Conservation (phyloP, 106 monocot species). For the Platanthera guangdongensis region DNA sequence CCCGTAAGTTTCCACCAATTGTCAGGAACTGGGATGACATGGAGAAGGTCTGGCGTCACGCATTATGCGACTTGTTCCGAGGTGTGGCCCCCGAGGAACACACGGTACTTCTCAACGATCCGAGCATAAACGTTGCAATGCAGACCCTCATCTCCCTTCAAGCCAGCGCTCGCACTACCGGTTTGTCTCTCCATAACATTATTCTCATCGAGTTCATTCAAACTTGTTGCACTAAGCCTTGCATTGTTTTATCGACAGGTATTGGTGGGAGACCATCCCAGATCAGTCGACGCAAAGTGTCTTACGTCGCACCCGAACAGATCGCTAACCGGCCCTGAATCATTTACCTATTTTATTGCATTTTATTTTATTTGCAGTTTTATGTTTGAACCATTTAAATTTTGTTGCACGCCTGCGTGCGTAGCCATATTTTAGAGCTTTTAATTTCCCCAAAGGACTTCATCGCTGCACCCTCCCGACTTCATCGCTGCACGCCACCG, state of each 20-base stretch:
- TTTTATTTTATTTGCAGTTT: too few species aligned
- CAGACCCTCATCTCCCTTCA: constrained; percentile 7
- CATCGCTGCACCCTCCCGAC: too few species aligned
- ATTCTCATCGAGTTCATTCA: neutral
- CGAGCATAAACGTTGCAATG: too few species aligned
- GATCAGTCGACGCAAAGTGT: too few species aligned
- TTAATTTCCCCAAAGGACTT: too few species aligned
- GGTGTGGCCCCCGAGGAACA: constrained; percentile 29
- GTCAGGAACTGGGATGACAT: constrained; percentile 38
- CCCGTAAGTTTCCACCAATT: constrained; percentile 26
- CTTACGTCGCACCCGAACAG: too few species aligned
- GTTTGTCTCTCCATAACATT: constrained; percentile 7
- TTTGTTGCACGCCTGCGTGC: too few species aligned
- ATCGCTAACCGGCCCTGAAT: too few species aligned
- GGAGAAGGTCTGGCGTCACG: constrained; percentile 9
- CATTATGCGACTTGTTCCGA: constrained; percentile 25
- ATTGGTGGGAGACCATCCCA: constrained; percentile 6
- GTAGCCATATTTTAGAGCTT: too few species aligned
- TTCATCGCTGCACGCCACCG: too few species aligned
- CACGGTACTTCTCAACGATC: constrained; percentile 13
- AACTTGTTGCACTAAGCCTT: neutral
- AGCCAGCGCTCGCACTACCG: constrained; percentile 29
- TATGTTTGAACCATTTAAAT: too few species aligned
- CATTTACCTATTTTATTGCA: too few species aligned
- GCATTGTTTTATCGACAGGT: constrained; percentile 19